Evolutionary conservation across 768 basidiomycete species (phyloP), one percentile per base, ranked within the genome.

Genomic region (Neoboletus brunneissimus): DNA sequence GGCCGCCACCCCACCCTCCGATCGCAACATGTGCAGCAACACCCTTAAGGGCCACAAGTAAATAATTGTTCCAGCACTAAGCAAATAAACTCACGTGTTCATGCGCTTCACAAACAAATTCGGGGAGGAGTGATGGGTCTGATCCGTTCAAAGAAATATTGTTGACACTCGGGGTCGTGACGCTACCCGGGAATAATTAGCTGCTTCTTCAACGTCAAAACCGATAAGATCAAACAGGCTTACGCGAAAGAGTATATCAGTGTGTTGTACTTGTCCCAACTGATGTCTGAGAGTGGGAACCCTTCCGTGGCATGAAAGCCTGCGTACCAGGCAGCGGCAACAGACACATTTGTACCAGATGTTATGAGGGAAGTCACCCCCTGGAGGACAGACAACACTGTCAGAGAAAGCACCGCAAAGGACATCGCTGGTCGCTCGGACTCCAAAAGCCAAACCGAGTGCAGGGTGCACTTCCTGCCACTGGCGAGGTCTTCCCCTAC

Each of bases 181-280:
- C 34, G 4, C 78, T 79, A 44, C 32, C 25, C 31, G 3, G 12
- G 15, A 20, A 55, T 34, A 15, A 29, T 44, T 48, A 64, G 32
- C 2, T 46, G 16, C 15, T 42, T 20, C 12, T 15, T 31, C 25
- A 25, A 37, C 41, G 16, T 23, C 25, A 18, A 13, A n/a, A 22
- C 4, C 15, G 34, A 25, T 23, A 25, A 16, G n/a, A 16, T 38
- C 34, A 27, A 37, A 25, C 15, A 16, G 22, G 67, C 78, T 70
- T 61, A 77, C 78, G 85, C 88, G 59, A 89, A 90, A 0, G 88
- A 77, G 69, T 88, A 89, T 15, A 80, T 83, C 45, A 88, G 54
- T 16, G 82, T 77, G n/a, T 81, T 88, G 67, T 89, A 90, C 71
- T 87, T 88, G n/a, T 73, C 70, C 88, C 88, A 90, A 58, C 76